Evolutionary conservation across 2,329 filamentous ascomycete species (phyloP).

Genomic region (Thielaviopsis musarum): DNA sequence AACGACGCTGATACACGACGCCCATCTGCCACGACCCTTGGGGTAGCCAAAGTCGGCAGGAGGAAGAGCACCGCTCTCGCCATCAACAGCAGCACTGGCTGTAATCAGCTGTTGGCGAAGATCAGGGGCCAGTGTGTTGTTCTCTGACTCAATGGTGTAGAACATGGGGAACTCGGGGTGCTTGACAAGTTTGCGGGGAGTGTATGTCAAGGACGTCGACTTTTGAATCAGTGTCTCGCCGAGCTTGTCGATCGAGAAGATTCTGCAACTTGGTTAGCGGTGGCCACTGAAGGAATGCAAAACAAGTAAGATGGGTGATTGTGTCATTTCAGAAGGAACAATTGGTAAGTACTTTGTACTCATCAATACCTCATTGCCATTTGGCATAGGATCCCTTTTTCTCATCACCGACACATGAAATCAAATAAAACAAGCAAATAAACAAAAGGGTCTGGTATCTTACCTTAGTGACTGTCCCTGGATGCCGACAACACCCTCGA

Average conservation of each 20-base stretch:
- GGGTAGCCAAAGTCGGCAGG: constrained; percentile 82
- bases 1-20: constrained; percentile 84
- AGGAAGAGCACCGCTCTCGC: constrained; percentile 52
- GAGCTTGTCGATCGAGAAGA: constrained; percentile 79
- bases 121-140: constrained; percentile 72
- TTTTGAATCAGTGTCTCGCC: constrained; percentile 76
- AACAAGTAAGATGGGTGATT: constrained; percentile 13
- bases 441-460: constrained; percentile 12
- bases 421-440: constrained; percentile 20
- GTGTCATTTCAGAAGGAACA: constrained; percentile 78
- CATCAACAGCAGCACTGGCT: constrained; percentile 54
- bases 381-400: constrained; percentile 39
- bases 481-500: constrained; percentile 86
- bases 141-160: constrained; percentile 87
- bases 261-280: constrained; percentile 35
- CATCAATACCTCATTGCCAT: constrained; percentile 37
- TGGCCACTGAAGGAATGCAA: constrained; percentile 13
- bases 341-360: constrained; percentile 50
- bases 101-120: constrained; percentile 58
- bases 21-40: constrained; percentile 71
- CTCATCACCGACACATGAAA: constrained; percentile 40
- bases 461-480: constrained; percentile 79
- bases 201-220: constrained; percentile 74
- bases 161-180: constrained; percentile 81
- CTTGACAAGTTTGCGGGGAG: constrained; percentile 70